Conservation (phyloP, 2,329 filamentous ascomycete genomes). For the Epichloe baconii region DNA sequence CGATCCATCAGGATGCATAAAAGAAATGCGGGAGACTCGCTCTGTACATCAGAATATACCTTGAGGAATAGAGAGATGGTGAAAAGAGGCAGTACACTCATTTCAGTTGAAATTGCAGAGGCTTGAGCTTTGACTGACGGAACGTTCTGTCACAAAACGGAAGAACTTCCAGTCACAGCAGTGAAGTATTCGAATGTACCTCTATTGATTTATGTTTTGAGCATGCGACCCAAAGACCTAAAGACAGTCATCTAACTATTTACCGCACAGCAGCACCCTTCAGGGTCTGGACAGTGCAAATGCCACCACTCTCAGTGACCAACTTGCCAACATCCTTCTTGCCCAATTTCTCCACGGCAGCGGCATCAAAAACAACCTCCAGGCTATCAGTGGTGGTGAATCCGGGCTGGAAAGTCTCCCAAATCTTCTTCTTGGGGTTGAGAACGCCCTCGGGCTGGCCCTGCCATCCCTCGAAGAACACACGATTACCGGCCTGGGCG, state of each 20-base stretch:
- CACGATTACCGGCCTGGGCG: slow-evolving; percentile 69
- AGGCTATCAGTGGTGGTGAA: slow-evolving; percentile 77
- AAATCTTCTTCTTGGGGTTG: slow-evolving; percentile 99
- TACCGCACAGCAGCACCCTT: slow-evolving; percentile 71
- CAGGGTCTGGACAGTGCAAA: slow-evolving; percentile 73
- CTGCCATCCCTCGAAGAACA: slow-evolving; percentile 90
- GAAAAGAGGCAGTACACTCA: too few relatives aligned
- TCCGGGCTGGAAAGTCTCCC: slow-evolving; percentile 92
- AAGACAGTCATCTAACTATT: too few relatives aligned
- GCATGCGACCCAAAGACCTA: too few relatives aligned
- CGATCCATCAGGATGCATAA: neutral
- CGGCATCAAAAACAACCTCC: slow-evolving; percentile 78
- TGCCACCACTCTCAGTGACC: slow-evolving; percentile 62
- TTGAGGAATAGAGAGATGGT: too few relatives aligned
- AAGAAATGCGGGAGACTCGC: too few relatives aligned
- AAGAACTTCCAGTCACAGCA: too few relatives aligned
- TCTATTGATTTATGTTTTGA: too few relatives aligned
- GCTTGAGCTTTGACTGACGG: too few relatives aligned
- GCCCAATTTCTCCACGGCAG: slow-evolving; percentile 60
- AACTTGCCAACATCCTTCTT: slow-evolving; percentile 56
- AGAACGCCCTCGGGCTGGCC: slow-evolving; percentile 85
- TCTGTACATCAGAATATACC: too few relatives aligned
- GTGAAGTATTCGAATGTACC: too few relatives aligned
- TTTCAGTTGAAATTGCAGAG: too few relatives aligned
- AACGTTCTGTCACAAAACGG: too few relatives aligned